A percentile compares a stretch with the other conserved stretches of the same genome.
phyloP scores from a whole-genome alignment of 805 yeast species.

The Clavispora fructus region DNA sequence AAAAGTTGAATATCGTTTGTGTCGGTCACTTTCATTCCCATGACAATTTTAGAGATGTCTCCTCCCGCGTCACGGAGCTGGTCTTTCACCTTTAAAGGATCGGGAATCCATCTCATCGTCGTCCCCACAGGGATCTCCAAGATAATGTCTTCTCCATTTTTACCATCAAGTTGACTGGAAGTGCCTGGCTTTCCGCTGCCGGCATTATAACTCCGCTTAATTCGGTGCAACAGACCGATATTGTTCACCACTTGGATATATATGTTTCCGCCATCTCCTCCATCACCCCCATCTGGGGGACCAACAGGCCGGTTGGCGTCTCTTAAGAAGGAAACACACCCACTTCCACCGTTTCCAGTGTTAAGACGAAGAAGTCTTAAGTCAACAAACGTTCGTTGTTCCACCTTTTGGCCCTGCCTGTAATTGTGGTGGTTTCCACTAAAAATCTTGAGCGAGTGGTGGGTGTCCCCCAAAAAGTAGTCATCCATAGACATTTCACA shows the following conservation, averaged over 20 bases:
- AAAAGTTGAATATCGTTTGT: constrained; percentile 47
- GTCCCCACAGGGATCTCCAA: constrained; percentile 93
- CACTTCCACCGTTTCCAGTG: constrained; percentile 88
- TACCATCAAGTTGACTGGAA: constrained; percentile 79
- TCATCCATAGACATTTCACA: constrained; percentile 21
- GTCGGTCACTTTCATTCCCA: constrained; percentile 18
- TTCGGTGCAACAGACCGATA: constrained; percentile 62
- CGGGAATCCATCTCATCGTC: constrained; percentile 76
- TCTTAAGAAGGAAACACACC: constrained; percentile 77
- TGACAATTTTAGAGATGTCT: constrained; percentile 13
- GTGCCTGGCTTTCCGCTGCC: constrained; percentile 68
- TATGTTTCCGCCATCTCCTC: constrained; percentile 87
- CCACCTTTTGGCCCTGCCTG: constrained; percentile 29
- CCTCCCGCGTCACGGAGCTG: constrained; percentile 14
- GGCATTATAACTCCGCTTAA: constrained; percentile 66
- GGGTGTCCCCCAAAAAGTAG: constrained; percentile 36
- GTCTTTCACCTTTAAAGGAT: constrained; percentile 47
- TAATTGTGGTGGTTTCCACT: constrained; percentile 23
- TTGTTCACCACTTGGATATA: constrained; percentile 78
- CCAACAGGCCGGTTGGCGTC: constrained; percentile 84
- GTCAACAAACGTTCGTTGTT: constrained; percentile 39
- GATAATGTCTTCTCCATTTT: constrained; percentile 70
- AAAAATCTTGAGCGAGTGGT: constrained; percentile 36
- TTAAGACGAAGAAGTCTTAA: constrained; percentile 55
- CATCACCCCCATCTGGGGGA: constrained; percentile 99